phyloP scores from a whole-genome alignment of 192 early-diverging fungal genomes.

The Coemansia sp. region DNA sequence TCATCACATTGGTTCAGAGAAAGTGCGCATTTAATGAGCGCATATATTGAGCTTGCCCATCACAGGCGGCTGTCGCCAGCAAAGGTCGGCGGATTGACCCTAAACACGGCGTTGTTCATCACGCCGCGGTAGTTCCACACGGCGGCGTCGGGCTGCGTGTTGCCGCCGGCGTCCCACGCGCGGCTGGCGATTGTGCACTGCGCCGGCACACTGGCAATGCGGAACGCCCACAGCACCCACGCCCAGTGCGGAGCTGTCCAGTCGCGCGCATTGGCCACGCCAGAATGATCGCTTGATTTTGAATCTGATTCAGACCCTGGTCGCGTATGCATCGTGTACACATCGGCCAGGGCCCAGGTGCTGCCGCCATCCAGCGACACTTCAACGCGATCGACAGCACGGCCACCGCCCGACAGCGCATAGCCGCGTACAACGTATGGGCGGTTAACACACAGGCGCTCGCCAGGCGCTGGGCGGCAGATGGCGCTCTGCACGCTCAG shows the following conservation, averaged over 20 bases:
- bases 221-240: constrained; percentile 81
- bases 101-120: constrained; percentile 71
- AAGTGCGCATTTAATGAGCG: background rate
- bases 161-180: constrained; percentile 83
- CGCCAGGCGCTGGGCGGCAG: constrained; percentile 61
- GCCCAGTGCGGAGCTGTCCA: constrained; percentile 64
- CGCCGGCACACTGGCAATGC: constrained; percentile 43
- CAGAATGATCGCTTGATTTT: background rate
- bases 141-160: constrained; percentile 78
- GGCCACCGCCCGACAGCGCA: constrained; percentile 75
- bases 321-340: constrained; percentile 43
- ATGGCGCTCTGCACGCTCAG: constrained; percentile 81
- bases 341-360: constrained; percentile 71
- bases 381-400: constrained; percentile 74
- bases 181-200: constrained; percentile 65
- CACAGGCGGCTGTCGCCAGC: constrained; percentile 18
- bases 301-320: constrained; percentile 1
- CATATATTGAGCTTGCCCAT: background rate
- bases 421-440: constrained; percentile 67
- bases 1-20: background rate
- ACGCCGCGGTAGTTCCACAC: constrained; percentile 80
- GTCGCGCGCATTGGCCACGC: constrained; percentile 12
- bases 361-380: constrained; percentile 77
- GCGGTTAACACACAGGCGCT: constrained; percentile 29
- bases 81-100: constrained; percentile 21